Conservation (phyloP, 2,329 filamentous ascomycete species). For the Stemphylium beticola region DNA sequence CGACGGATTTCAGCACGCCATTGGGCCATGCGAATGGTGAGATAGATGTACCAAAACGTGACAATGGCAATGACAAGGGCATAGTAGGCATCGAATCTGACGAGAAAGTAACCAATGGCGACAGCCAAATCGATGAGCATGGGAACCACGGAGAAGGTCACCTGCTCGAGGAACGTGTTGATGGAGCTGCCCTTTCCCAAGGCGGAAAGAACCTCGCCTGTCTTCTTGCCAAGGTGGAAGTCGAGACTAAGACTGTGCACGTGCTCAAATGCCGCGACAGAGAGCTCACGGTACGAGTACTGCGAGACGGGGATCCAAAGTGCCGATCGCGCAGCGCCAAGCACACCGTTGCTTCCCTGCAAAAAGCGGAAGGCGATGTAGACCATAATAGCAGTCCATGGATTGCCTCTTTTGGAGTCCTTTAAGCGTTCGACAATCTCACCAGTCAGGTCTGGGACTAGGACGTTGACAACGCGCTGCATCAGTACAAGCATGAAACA, state of each 20-base stretch:
- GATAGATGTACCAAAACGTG: slow-evolving; percentile 94
- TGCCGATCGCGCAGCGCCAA: slow-evolving; percentile 80
- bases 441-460: slow-evolving; percentile 83
- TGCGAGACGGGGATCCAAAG: slow-evolving; percentile 97
- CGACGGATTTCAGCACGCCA: slow-evolving; percentile 89
- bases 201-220: slow-evolving; percentile 92
- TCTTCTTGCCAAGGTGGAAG: slow-evolving; percentile 96
- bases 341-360: slow-evolving; percentile 85
- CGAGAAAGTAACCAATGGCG: slow-evolving; percentile 80
- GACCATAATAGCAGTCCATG: slow-evolving; percentile 75
- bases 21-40: slow-evolving; percentile 94
- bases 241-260: slow-evolving; percentile 94
- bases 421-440: slow-evolving; percentile 77
- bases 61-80: slow-evolving; percentile 87
- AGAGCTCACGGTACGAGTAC: slow-evolving; percentile 93
- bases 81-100: slow-evolving; percentile 85
- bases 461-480: slow-evolving; percentile 83
- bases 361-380: slow-evolving; percentile 81
- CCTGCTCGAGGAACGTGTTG: slow-evolving; percentile 94
- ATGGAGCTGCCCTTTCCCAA: slow-evolving; percentile 96
- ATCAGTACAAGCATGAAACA: slow-evolving; percentile 82
- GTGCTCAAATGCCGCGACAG: slow-evolving; percentile 95
- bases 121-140: slow-evolving; percentile 91
- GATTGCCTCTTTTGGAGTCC: slow-evolving; percentile 60
- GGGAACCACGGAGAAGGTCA: slow-evolving; percentile 93